These are phyloP conservation scores for California macrophylla DNA, from an alignment of 441 rosid genomes.

Conservation along the genomic window DNA sequence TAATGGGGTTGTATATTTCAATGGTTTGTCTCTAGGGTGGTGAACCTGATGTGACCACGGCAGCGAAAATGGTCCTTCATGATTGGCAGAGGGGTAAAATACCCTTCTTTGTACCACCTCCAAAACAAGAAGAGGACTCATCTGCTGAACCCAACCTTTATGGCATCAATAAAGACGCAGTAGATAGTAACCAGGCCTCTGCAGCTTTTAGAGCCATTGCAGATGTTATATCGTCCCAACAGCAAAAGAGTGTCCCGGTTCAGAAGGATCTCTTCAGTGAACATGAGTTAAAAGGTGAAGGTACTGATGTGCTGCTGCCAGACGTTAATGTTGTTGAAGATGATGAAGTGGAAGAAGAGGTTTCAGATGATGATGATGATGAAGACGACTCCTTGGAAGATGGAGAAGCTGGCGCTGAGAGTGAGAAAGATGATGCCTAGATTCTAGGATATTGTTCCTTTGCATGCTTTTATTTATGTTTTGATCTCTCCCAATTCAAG, in stretches of 20 bases:
- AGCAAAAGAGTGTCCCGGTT: constrained; percentile 63
- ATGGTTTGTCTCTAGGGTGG: constrained; percentile 50
- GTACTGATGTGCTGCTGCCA: constrained; percentile 8
- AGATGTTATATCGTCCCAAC: constrained; percentile 62
- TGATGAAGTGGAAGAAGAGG: constrained; percentile 10
- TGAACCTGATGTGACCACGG: constrained; percentile 75
- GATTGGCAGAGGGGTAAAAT: constrained; percentile 96
- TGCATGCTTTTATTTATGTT: neutral
- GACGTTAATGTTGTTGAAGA: constrained; percentile 3
- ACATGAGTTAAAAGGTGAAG: constrained; percentile 45
- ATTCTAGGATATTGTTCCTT: neutral
- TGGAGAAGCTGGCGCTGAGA: neutral
- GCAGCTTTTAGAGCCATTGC: constrained; percentile 80
- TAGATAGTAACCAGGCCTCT: constrained; percentile 36
- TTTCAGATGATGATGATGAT: neutral
- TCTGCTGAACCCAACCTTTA: constrained; percentile 21
- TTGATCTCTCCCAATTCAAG: neutral
- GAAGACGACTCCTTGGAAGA: neutral
- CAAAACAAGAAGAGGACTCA: constrained; percentile 30
- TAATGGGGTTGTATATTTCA: neutral
- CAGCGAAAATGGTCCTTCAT: constrained; percentile 88
- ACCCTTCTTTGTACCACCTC: constrained; percentile 83
- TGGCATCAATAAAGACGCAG: constrained; percentile 38
- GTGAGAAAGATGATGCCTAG: neutral
- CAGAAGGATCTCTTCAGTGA: constrained; percentile 65